Base-by-base conservation (phyloP, 495 filamentous ascomycete species). In the Astrothelium macrocarpum region DNA sequence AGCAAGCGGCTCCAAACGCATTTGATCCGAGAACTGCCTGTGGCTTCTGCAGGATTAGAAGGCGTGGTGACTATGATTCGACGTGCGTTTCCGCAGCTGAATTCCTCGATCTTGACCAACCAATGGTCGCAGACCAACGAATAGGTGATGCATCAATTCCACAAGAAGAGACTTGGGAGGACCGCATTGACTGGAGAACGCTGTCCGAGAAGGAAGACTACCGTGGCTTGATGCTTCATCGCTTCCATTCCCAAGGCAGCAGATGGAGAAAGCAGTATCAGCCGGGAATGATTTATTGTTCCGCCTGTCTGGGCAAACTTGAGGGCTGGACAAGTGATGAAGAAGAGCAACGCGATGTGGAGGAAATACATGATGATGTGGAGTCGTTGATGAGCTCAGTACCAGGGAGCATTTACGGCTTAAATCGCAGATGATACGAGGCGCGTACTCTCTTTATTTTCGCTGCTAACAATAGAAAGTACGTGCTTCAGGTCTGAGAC, bases 361-460 rank as follows among this genome's bases (percentile, higher is more conserved):
- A 56, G 49, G 49, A 28, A 56, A 25, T 56, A 56, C 25, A 29
- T 56, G 49, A 56, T 56, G 49, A 56, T 29, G 49, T 56, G 25
- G 49, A 56, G 25, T 56, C 49, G 29, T 56, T 56, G 49, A 16
- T 56, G 16, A 28, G 25, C 49, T 56, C 49, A 25, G 25, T 56
- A 56, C 49, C 49, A 56, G 49, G n/a, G 49, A 56, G 49, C 49
- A 16, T 56, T 56, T 56, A 25, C 29, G 16, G 49, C 29, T 56
- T 56, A 20, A 56, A 56, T 56, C 49, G 29, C 49, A 56, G n/a
- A 56, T 56, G 49, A 56, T 56, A 56, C 25, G 49, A 56, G 20
- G 49, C 25, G 49, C 49, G 29, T 56, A 29, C 25, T 56, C 49
- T 26, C 49, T 29, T 56, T 56, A 28, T 29, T 18, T 49, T 29